Evolutionary conservation across 306 rosid species (phyloP).

Genomic region (Inga leiocalycina): DNA sequence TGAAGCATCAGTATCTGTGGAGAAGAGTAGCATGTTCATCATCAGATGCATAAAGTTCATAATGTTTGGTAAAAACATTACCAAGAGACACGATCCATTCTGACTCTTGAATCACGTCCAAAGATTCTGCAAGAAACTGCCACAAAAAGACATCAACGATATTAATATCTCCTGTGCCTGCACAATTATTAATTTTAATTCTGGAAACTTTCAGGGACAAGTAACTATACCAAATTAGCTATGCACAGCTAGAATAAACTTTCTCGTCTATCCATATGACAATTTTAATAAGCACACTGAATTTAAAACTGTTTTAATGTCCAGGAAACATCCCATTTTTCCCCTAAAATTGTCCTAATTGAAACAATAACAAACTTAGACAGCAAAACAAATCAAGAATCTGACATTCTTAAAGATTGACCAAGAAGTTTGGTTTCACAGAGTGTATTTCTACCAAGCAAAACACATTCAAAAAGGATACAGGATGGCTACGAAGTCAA

Average conservation of each 20-base stretch:
- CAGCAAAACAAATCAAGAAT: conserved; percentile 15
- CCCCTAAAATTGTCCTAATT: conserved; percentile 13
- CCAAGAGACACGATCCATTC: conserved; percentile 91
- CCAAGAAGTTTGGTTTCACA: conserved; percentile 24
- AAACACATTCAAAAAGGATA: too few relatives aligned
- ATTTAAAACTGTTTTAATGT: conserved; percentile 14
- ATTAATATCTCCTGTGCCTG: conserved; percentile 26
- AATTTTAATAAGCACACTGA: conserved; percentile 1
- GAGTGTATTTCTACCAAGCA: neutral
- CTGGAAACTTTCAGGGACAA: conserved; percentile 5
- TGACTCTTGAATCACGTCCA: conserved; percentile 89
- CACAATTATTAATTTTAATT: conserved; percentile 29
- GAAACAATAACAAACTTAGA: neutral
- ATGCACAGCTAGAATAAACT: conserved; percentile 21
- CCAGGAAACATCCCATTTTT: neutral
- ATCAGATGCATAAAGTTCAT: conserved; percentile 85
- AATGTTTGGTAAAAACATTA: conserved; percentile 78
- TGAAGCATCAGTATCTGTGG: conserved; percentile 66
- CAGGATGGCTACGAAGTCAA: too few relatives aligned
- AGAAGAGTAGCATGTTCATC: conserved; percentile 94
- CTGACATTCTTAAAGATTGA: conserved; percentile 18
- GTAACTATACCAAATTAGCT: conserved; percentile 1
- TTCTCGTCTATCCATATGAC: neutral
- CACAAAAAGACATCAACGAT: conserved; percentile 41
- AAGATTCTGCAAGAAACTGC: conserved; percentile 95